phyloP scores from a whole-genome alignment of 75 land plant genomes.

The Chamaecyparis obtusa region DNA sequence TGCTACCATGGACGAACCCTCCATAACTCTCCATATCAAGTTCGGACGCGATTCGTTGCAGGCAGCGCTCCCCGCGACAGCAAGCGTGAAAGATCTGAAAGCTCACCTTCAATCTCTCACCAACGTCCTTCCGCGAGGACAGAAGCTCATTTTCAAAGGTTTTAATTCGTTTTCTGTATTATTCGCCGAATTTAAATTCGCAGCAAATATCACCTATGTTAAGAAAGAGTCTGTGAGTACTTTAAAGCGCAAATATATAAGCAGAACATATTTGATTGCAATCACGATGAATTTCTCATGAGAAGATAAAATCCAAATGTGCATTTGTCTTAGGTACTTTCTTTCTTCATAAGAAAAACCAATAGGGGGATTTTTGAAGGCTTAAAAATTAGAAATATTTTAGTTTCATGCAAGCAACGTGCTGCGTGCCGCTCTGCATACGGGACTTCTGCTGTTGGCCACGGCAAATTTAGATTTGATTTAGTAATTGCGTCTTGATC shows the following conservation, averaged over 20 bases:
- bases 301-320: not conserved
- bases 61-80: slow-evolving; percentile 25
- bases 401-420: not conserved
- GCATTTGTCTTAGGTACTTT: not conserved
- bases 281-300: not conserved
- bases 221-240: not conserved
- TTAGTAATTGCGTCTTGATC: not conserved
- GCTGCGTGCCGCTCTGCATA: not conserved
- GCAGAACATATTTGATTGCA: not conserved
- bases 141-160: slow-evolving; percentile 91
- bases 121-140: slow-evolving; percentile 79
- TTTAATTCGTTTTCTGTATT: not conserved
- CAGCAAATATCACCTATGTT: not conserved
- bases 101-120: slow-evolving; percentile 61
- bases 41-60: slow-evolving; percentile 46
- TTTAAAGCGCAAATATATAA: not conserved
- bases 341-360: not conserved
- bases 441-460: not conserved
- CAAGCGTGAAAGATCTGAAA: slow-evolving; percentile 61
- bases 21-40: slow-evolving; percentile 48
- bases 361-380: not conserved
- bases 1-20: not conserved
- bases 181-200: not conserved
- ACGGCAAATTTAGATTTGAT: not conserved
- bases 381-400: not conserved